Conservation (phyloP, 2,329 filamentous ascomycete species). For the Didymella exigua region DNA sequence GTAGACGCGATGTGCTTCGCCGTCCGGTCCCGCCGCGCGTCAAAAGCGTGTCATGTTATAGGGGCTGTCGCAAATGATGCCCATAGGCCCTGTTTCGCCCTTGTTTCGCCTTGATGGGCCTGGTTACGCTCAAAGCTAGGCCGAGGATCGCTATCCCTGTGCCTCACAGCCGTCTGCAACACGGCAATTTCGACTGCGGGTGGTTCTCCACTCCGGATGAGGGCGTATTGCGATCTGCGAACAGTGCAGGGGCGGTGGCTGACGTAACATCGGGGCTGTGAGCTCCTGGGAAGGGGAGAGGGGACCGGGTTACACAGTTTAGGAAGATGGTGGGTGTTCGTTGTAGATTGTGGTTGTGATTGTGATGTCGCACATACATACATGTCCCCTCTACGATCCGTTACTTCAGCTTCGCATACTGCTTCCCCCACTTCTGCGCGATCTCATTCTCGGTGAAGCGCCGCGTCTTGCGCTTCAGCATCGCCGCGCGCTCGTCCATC, state of each 20-base stretch:
- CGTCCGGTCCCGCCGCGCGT: constrained; percentile 3
- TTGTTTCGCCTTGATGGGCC: too few species aligned
- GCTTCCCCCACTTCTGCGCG: constrained; percentile 59
- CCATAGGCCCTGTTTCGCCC: not conserved
- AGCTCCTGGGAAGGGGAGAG: too few species aligned
- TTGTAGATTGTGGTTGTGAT: too few species aligned
- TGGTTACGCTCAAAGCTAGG: too few species aligned
- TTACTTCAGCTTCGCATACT: constrained; percentile 37
- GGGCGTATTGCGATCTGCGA: not conserved
- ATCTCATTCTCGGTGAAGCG: constrained; percentile 71
- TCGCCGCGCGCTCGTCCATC: constrained; percentile 65
- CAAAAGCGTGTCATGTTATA: not conserved
- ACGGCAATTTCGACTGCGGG: too few species aligned
- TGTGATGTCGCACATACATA: too few species aligned
- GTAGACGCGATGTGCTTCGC: not conserved
- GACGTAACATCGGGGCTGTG: too few species aligned
- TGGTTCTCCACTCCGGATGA: not conserved
- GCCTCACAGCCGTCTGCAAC: too few species aligned
- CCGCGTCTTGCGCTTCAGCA: constrained; percentile 69
- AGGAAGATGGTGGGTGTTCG: too few species aligned
- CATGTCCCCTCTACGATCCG: too few species aligned
- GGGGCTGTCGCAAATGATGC: not conserved
- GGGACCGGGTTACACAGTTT: too few species aligned
- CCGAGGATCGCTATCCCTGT: too few species aligned
- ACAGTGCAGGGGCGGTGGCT: not conserved